Conservation (phyloP, 2,329 filamentous ascomycete species). For the Penicillium brasilianum region DNA sequence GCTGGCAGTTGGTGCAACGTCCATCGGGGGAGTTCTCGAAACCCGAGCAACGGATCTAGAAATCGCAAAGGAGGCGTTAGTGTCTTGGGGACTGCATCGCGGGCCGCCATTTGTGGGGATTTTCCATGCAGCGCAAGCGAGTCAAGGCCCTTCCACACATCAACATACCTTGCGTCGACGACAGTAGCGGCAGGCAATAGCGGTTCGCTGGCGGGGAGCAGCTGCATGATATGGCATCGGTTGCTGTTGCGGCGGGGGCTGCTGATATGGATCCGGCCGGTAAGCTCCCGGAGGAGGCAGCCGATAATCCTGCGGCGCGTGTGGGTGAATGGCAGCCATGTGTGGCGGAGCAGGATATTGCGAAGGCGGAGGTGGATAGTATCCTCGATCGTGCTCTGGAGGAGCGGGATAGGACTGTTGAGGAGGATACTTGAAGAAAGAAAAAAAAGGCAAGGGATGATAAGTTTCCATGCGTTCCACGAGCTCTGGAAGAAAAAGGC, state of each 20-base stretch:
- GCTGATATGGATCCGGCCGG: conserved; percentile 49
- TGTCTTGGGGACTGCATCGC: neutral
- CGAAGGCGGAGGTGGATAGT: conserved; percentile 40
- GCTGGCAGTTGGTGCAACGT: conserved; percentile 72
- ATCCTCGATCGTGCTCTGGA: conserved; percentile 37
- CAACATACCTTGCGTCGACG: conserved; percentile 56
- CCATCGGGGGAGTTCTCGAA: conserved; percentile 75
- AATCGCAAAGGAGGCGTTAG: neutral
- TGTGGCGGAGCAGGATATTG: conserved; percentile 45
- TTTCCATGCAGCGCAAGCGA: neutral
- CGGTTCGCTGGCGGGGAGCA: conserved; percentile 57
- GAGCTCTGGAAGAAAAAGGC: neutral
- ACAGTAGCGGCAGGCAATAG: conserved; percentile 59
- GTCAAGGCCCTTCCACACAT: neutral
- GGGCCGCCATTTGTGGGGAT: neutral
- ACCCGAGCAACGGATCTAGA: conserved; percentile 76
- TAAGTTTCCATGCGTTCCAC: neutral
- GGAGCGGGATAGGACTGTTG: conserved; percentile 40
- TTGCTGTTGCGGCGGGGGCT: conserved; percentile 41
- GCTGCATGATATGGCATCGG: conserved; percentile 52
- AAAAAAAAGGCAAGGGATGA: conserved; percentile 13
- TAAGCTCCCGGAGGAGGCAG: conserved; percentile 51
- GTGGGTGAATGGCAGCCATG: conserved; percentile 51
- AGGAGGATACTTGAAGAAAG: conserved; percentile 37
- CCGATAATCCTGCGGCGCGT: conserved; percentile 50